Evolutionary conservation across 257 asterid genomes (phyloP).

Genomic region (Anisodus acutangulus): DNA sequence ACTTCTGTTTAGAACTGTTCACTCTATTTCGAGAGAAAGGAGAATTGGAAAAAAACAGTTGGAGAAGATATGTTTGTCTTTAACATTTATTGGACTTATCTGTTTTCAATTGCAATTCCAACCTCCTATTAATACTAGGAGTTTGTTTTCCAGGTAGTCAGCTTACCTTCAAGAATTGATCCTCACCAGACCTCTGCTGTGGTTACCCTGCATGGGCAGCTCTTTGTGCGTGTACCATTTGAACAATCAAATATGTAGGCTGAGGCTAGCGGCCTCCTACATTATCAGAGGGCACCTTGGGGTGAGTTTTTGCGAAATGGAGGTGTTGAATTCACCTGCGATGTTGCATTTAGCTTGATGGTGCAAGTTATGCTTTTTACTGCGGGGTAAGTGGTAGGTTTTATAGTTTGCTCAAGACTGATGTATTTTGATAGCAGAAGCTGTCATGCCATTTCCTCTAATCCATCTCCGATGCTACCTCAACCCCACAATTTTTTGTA

Average conservation of each 20-base stretch:
- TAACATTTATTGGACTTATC: neutral
- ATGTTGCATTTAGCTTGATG: conserved; percentile 4
- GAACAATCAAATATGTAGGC: conserved; percentile 61
- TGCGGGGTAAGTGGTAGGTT: conserved; percentile 5
- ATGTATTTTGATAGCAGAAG: neutral
- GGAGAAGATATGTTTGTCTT: conserved; percentile 4
- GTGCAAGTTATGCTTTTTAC: neutral
- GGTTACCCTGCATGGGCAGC: conserved; percentile 90
- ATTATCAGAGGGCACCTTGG: conserved; percentile 7
- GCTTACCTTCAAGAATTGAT: conserved; percentile 88
- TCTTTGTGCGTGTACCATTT: conserved; percentile 92
- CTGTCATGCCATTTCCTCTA: neutral
- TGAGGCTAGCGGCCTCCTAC: neutral
- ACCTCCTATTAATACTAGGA: neutral
- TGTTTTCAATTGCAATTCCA: neutral
- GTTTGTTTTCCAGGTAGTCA: conserved; percentile 64
- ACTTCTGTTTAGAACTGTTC: neutral
- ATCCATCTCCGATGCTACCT: neutral
- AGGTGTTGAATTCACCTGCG: conserved; percentile 23
- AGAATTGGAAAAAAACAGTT: neutral
- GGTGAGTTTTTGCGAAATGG: neutral
- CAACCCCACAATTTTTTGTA: conserved; percentile 11
- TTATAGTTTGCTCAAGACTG: neutral
- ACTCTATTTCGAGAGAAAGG: neutral
- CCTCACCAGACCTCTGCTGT: conserved; percentile 96